Evolutionary conservation across 1,284 basidiomycete genomes (phyloP), one percentile per base, ranked within the genome.

Genomic region (Cutaneotrichosporon dermatis): DNA sequence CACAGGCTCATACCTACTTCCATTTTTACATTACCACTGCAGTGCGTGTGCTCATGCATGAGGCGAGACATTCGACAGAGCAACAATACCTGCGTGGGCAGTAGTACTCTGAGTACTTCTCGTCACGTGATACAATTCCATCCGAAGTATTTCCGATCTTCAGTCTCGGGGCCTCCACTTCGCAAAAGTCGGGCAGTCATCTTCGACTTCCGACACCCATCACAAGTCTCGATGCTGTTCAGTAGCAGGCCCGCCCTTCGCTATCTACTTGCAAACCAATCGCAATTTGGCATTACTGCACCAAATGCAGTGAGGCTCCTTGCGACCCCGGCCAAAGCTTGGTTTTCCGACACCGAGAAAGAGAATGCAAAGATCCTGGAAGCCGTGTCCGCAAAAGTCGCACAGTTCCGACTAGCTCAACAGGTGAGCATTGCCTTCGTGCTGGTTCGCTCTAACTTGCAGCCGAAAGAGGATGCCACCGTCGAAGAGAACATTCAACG

Each of bases 401-500:
- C 51, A 40, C 43, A 55, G 46, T 55, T 55, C 25, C 42, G 35
- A 11, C 46, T 44, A 1, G 63, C 63, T 4, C 57, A 56, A 35
- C 39, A 39, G 11, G 57, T 61, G 40, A 48, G 56, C 25, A 25
- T 13, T 40, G 4, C 16, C 12, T 8, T 11, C 12, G 25, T 25
- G 25, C 25, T 25, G 25, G 25, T 25, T 25, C 25, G 25, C 25
- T 25, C n/a, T 57, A 33, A 55, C 33, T 10, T 2, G 16, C 3
- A 69, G 60, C 55, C 61, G 11, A 33, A 51, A 11, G 46, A 57
- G 9, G 62, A 58, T 2, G 58, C 61, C 3, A 62, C 63, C 8
- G 62, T 69, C 4, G 62, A 71, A 44, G 80, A 81, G 42, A 79
- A 81, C 55, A 81, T 84, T 49, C 71, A 75, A 11, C 71, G 76